Percentiles rank a stretch among this genome's conserved stretches.
These are phyloP conservation scores for Carex pumila DNA, from an alignment of 176 grass and related monocot genomes.

Conservation along the genomic window DNA sequence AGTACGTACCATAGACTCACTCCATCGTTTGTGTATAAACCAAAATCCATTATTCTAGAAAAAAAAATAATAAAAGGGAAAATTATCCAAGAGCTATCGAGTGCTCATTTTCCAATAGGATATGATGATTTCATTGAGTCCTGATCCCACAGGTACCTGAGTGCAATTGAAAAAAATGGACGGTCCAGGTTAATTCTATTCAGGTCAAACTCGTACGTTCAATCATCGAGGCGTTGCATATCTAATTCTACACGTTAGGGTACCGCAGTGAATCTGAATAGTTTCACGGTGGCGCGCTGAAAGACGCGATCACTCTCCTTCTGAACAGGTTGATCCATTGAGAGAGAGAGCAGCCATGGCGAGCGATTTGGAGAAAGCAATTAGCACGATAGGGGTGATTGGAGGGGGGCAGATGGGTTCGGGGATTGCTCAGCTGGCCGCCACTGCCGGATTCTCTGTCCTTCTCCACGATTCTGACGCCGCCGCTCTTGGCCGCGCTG, in stretches of 20 bases:
- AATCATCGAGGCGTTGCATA: too few species aligned
- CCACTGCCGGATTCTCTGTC: conserved; percentile 45
- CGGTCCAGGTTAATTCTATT: too few species aligned
- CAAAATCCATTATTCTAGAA: too few species aligned
- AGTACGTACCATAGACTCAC: too few species aligned
- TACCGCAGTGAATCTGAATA: neutral
- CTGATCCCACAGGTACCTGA: too few species aligned
- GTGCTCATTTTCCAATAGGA: neutral
- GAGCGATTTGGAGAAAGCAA: conserved; percentile 7
- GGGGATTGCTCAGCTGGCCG: conserved; percentile 84
- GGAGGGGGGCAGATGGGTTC: conserved; percentile 96
- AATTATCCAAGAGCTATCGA: too few species aligned
- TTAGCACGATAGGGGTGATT: conserved; percentile 50
- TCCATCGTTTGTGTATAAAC: too few species aligned
- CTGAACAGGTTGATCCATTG: neutral
- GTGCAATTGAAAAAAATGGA: too few species aligned
- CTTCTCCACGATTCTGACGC: conserved; percentile 65
- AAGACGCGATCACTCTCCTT: neutral
- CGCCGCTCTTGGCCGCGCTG: conserved; percentile 44
- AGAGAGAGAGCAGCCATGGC: conserved; percentile 28
- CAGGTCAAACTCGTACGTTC: too few species aligned
- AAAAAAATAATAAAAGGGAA: too few species aligned
- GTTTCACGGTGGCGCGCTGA: neutral
- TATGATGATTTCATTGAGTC: neutral
- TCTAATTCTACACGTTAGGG: too few species aligned